Evolutionary conservation across 148 eudicot species (phyloP), one percentile per base, ranked within the genome.

Genomic region (Polygonum aviculare): DNA sequence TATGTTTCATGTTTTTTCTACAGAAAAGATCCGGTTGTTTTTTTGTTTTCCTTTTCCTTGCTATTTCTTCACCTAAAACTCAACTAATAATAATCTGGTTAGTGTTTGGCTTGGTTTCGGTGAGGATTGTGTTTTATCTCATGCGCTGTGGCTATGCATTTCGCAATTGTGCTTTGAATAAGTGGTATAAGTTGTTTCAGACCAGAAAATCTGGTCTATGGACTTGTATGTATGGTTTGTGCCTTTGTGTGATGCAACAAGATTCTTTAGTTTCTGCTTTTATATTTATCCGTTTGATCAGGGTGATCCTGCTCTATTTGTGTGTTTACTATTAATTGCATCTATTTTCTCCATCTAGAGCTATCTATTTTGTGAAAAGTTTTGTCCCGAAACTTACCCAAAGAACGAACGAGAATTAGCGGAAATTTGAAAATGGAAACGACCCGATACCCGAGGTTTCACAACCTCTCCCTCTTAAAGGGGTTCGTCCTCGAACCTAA

Each of bases 281-380:
- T 67, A 12, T 60, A 60, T 60, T 31, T 26, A 60, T 60, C 10
- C 2, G 72, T 15, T 67, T 38, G 41, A 36, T 67, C 72, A 1
- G 15, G 44, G 44, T 36, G 72, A 67, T 67, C 72, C 38, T 35
- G 41, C 72, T 67, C 45, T 67, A 35, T 67, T 67, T 67, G 45
- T 44, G 11, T 67, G 44, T 67, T 65, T 67, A 67, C 72, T 67
- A 67, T 67, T 67, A 89, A 81, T 76, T 83, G 45, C 85, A 77
- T 16, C 60, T 18, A 3, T 38, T 67, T 36, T n/a, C 44, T 15
- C 5, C 72, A 21, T 67, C 72, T 36, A 67, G 41, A 12, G 12
- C 12, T 63, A 8, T 35, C 38, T 21, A 12, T 36, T 67, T 38
- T 36, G 72, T 67, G 31, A 26, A 26, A 26, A 26, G 1, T 26